These are phyloP conservation scores for Cryphonectria carpinicola DNA, from an alignment of 2,329 filamentous ascomycete genomes.

Conservation along the genomic window DNA sequence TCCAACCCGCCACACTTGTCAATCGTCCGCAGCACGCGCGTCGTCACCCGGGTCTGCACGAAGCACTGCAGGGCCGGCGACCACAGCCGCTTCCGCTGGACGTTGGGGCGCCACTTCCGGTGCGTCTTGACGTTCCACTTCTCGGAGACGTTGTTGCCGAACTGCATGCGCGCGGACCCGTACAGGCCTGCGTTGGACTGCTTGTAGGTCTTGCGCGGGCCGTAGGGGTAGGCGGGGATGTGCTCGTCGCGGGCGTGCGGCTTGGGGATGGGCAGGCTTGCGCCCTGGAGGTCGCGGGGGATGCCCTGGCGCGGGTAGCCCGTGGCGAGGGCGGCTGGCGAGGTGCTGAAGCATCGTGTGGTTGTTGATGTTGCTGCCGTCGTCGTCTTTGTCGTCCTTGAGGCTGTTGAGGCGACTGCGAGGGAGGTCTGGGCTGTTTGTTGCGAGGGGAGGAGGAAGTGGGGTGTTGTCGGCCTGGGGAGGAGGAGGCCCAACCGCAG, in stretches of 20 bases:
- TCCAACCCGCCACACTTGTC: slow-evolving; percentile 88
- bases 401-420: background rate
- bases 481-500: slow-evolving; percentile 21
- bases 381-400: background rate
- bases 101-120: slow-evolving; percentile 76
- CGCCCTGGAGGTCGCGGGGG: slow-evolving; percentile 19
- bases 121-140: slow-evolving; percentile 72
- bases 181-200: slow-evolving; percentile 79
- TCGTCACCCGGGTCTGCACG: slow-evolving; percentile 70
- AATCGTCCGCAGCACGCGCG: slow-evolving; percentile 73
- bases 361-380: background rate
- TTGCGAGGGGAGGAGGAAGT: slow-evolving; percentile 1
- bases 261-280: slow-evolving; percentile 47
- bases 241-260: slow-evolving; percentile 45
- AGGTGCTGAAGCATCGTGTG: slow-evolving; percentile 42
- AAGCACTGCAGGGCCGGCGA: slow-evolving; percentile 63
- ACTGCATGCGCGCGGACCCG: slow-evolving; percentile 71
- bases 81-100: slow-evolving; percentile 70
- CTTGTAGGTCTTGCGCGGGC: slow-evolving; percentile 72
- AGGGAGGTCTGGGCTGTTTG: slow-evolving; percentile 5
- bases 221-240: slow-evolving; percentile 73
- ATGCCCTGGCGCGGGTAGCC: slow-evolving; percentile 27
- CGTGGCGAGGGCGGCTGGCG: slow-evolving; percentile 36
- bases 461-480: slow-evolving; percentile 18
- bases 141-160: slow-evolving; percentile 76